phyloP scores from a whole-genome alignment of 129 eudicot genomes.

The Pseudognaphalium luteoalbum region DNA sequence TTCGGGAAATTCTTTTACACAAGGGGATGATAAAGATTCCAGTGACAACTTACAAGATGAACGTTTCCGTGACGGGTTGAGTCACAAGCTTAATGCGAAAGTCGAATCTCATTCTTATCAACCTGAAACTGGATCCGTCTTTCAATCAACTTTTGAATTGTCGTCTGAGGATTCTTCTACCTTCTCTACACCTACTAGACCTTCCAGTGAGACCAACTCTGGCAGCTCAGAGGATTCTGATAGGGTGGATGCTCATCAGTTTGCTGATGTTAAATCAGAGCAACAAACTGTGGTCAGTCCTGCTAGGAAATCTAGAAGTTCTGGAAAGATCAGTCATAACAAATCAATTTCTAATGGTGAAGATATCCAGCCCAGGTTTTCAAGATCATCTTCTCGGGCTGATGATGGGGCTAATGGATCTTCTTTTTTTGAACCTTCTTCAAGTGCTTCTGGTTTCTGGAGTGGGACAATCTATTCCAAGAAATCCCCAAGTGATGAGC shows the following conservation, averaged over 20 bases:
- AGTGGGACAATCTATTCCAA: constrained; percentile 44
- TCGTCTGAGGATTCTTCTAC: constrained; percentile 35
- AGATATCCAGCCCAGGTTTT: constrained; percentile 33
- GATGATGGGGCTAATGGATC: constrained; percentile 36
- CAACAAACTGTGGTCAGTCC: constrained; percentile 17
- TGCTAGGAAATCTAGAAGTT: constrained; percentile 19
- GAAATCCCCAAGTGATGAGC: constrained; percentile 39
- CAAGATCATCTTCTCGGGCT: constrained; percentile 44
- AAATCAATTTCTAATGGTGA: constrained; percentile 24
- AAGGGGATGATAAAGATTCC: constrained; percentile 29
- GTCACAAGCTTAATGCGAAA: neutral
- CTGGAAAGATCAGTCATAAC: constrained; percentile 28
- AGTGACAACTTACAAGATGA: constrained; percentile 28
- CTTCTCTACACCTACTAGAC: constrained; percentile 33
- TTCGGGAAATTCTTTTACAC: constrained; percentile 28
- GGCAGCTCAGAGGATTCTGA: constrained; percentile 31
- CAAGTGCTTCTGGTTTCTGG: constrained; percentile 54
- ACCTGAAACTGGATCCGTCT: constrained; percentile 22
- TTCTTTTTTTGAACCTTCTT: constrained; percentile 43
- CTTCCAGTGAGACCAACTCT: constrained; percentile 28
- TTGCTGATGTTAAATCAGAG: constrained; percentile 30
- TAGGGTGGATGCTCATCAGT: constrained; percentile 16
- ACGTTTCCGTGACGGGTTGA: neutral
- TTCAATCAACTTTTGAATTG: constrained; percentile 24
- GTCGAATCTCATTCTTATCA: constrained; percentile 2